Conservation (phyloP, 2,329 filamentous ascomycete species). For the Talaromyces pinophilus region DNA sequence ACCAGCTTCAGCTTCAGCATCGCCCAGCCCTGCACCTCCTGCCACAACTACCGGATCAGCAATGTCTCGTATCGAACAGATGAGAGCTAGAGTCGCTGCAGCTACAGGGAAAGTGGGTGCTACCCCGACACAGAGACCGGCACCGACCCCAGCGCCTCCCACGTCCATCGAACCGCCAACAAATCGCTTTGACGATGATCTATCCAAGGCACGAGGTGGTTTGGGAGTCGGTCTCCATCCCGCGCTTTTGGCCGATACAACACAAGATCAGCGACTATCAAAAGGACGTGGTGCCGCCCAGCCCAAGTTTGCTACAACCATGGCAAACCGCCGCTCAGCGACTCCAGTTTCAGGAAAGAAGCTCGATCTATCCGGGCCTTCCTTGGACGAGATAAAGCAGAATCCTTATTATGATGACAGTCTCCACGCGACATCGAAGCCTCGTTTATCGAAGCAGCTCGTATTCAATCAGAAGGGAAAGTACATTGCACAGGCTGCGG, state of each 20-base stretch:
- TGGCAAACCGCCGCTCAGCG: slow-evolving; percentile 57
- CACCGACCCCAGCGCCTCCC: slow-evolving; percentile 33
- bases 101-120: slow-evolving; percentile 59
- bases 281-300: slow-evolving; percentile 48
- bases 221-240: slow-evolving; percentile 77
- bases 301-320: slow-evolving; percentile 56
- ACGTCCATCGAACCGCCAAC: slow-evolving; percentile 36
- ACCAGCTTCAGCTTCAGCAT: slow-evolving; percentile 30
- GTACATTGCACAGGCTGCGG: slow-evolving; percentile 92
- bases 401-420: slow-evolving; percentile 85
- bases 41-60: slow-evolving; percentile 39
- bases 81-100: slow-evolving; percentile 77
- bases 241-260: slow-evolving; percentile 60
- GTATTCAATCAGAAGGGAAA: slow-evolving; percentile 95
- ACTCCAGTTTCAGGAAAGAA: slow-evolving; percentile 43
- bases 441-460: slow-evolving; percentile 72
- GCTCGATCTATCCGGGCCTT: slow-evolving; percentile 60
- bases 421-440: slow-evolving; percentile 61
- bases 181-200: slow-evolving; percentile 51
- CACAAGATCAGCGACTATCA: slow-evolving; percentile 45
- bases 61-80: slow-evolving; percentile 70
- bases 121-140: slow-evolving; percentile 47
- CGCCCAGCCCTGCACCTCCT: slow-evolving; percentile 40
- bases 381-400: slow-evolving; percentile 59
- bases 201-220: slow-evolving; percentile 61